Conservation (phyloP, 176 grass and related monocot genomes). For the Oryza coarctata region DNA sequence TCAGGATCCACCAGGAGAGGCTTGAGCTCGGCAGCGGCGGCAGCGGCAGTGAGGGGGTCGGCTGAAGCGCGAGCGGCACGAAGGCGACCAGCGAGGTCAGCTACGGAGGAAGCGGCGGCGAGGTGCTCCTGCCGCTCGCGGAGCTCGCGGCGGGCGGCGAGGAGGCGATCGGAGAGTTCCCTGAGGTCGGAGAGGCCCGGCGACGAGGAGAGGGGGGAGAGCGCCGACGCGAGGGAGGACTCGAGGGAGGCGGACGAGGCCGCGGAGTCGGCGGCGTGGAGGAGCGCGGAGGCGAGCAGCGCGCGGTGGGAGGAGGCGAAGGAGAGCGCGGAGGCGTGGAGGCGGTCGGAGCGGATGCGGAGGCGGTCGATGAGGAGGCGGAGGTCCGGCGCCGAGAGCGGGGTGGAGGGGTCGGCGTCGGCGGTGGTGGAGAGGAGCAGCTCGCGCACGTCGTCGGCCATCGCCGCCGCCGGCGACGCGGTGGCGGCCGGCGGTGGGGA, state of each 20-base stretch:
- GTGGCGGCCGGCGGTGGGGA: too few species aligned
- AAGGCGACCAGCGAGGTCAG: constrained; percentile 50
- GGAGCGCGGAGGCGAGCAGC: constrained; percentile 55
- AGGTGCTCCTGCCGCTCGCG: constrained; percentile 72
- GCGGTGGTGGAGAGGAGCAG: constrained; percentile 71
- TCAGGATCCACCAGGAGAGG: constrained; percentile 32
- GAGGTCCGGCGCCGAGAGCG: constrained; percentile 88
- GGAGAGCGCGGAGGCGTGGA: constrained; percentile 66
- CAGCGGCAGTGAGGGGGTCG: constrained; percentile 49
- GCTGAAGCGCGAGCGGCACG: constrained; percentile 54
- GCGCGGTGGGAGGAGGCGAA: constrained; percentile 67
- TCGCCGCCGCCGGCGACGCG: constrained; percentile 1
- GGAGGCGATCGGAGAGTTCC: constrained; percentile 59
- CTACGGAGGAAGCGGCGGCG: constrained; percentile 45
- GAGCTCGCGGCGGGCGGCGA: constrained; percentile 54
- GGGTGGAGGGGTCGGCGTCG: constrained; percentile 74
- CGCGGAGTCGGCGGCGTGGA: constrained; percentile 47
- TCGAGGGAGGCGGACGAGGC: constrained; percentile 39
- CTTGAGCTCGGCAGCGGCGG: constrained; percentile 52
- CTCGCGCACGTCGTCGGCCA: constrained; percentile 80
- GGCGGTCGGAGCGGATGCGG: constrained; percentile 67
- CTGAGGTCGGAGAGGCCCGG: constrained; percentile 68
- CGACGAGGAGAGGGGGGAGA: constrained; percentile 62
- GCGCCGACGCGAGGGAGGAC: constrained; percentile 46
- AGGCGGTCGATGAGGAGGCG: constrained; percentile 94